Base-by-base conservation (phyloP, 2,329 filamentous ascomycete genomes). In the Neodidymelliopsis sp. region DNA sequence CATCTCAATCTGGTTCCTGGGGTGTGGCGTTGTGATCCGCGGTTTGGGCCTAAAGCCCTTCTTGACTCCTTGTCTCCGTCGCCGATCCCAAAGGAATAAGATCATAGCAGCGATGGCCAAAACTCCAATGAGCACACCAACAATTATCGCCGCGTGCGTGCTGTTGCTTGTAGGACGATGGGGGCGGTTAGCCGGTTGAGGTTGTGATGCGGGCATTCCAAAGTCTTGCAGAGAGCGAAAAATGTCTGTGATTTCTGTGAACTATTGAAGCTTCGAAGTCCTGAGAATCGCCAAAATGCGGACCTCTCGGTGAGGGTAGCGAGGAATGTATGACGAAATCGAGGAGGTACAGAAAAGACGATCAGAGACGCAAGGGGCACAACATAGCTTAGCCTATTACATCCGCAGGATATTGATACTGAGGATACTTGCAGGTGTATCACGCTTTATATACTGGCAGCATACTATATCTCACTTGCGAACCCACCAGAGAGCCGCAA, bases 141-240 rank as follows among this genome's bases (percentile, higher is more conserved):
- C 43, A 10, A 51, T 49, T 7, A 54, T 51, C 19, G 47, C 43
- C 23, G 47, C 41, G 12, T 36, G 43, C 4, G 28, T 41, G 24
- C 28, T 51, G 30, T 35, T 35, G 15, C 30, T 48, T 16, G 38
- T 33, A 27, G 34, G 22, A 6, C 25, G 34, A 35, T 28, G 25
- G 3, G 38, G 23, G n/a, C 22, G 38, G 19, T 7, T 9, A 12
- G 47, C 29, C 15, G 43, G 27, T 10, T 36, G 25, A 22, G 39
- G 31, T 4, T 39, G 39, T 9, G 47, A 45, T 20, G 39, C 28
- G 27, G 47, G 42, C 52, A 54, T 54, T 34, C 18, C 15, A 23
- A 23, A 6, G n/a, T 20, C 9, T 3, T 13, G 30, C 18, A 33
- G 30, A 4, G 19, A 10, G 18, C 15, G 12, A 8, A n/a, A 16